A percentile compares a stretch with the other conserved stretches of the same genome.
These are phyloP conservation scores for Calocera cornea DNA, from an alignment of 768 basidiomycete species.

Conservation along the genomic window DNA sequence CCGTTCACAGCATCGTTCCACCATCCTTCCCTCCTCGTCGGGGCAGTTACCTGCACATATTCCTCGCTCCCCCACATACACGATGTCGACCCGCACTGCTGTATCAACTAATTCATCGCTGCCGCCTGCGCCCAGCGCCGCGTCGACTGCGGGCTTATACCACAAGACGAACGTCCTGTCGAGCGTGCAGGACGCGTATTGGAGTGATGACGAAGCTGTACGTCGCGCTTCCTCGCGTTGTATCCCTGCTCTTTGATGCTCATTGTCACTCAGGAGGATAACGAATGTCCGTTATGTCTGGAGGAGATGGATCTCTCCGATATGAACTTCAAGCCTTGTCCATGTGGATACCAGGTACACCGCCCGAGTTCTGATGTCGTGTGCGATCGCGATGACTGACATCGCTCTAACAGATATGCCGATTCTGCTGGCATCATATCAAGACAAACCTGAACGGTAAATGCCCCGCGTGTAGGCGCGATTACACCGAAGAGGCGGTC, in stretches of 20 bases:
- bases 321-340: constrained; percentile 97
- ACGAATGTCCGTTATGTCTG: constrained; percentile 93
- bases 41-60: background rate
- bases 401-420: constrained; percentile 61
- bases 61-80: background rate
- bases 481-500: constrained; percentile 82
- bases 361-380: constrained; percentile 7
- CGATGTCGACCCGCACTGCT: background rate
- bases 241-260: constrained; percentile 3
- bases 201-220: constrained; percentile 85
- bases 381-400: background rate
- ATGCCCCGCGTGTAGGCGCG: constrained; percentile 89
- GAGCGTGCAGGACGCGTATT: constrained; percentile 90
- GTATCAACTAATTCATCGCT: constrained; percentile 2
- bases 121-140: background rate
- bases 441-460: constrained; percentile 88
- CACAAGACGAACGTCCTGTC: constrained; percentile 28
- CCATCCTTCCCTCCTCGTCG: background rate
- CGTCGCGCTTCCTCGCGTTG: constrained; percentile 18
- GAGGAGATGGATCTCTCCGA: constrained; percentile 99
- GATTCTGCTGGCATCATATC: constrained; percentile 99
- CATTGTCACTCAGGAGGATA: constrained; percentile 57
- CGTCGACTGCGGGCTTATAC: background rate
- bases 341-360: constrained; percentile 90
- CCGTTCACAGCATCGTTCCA: background rate